phyloP scores from a whole-genome alignment of 371 early-diverging fungal species.

The Fennellomyces sp. region DNA sequence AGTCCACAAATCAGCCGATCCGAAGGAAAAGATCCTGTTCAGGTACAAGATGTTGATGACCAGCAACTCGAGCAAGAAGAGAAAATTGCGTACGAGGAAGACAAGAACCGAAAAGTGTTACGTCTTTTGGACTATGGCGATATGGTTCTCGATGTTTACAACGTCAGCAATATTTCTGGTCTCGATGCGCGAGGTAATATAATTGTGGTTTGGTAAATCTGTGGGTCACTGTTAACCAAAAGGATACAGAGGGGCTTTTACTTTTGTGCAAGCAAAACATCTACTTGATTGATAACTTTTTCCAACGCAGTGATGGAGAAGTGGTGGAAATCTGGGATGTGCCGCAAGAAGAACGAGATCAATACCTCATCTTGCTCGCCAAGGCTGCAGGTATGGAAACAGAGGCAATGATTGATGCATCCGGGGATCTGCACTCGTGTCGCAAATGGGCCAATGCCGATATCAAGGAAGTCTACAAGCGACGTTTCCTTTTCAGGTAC shows the following conservation, averaged over 20 bases:
- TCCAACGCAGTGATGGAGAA: constrained; percentile 71
- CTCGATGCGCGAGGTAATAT: constrained; percentile 66
- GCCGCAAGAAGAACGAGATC: constrained; percentile 71
- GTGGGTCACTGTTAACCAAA: background rate
- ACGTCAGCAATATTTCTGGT: constrained; percentile 73
- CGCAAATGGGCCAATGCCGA: constrained; percentile 69
- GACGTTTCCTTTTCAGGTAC: constrained; percentile 66
- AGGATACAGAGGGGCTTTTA: constrained; percentile 66
- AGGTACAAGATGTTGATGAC: constrained; percentile 20
- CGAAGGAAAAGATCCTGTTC: background rate
- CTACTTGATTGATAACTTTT: constrained; percentile 79
- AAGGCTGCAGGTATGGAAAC: constrained; percentile 60
- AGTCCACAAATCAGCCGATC: background rate
- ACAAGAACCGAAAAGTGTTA: constrained; percentile 73
- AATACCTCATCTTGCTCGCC: constrained; percentile 63
- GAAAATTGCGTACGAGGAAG: constrained; percentile 65
- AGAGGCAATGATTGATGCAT: constrained; percentile 41
- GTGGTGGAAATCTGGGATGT: constrained; percentile 79
- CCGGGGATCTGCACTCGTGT: constrained; percentile 62
- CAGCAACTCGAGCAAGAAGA: constrained; percentile 45
- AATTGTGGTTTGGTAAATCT: background rate
- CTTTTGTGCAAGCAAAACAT: constrained; percentile 74
- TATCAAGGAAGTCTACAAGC: constrained; percentile 75
- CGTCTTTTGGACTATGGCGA: constrained; percentile 75
- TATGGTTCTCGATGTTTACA: constrained; percentile 72